Evolutionary conservation across 345 rosid genomes (phyloP).

Genomic region (Aquilaria yunnanensis): DNA sequence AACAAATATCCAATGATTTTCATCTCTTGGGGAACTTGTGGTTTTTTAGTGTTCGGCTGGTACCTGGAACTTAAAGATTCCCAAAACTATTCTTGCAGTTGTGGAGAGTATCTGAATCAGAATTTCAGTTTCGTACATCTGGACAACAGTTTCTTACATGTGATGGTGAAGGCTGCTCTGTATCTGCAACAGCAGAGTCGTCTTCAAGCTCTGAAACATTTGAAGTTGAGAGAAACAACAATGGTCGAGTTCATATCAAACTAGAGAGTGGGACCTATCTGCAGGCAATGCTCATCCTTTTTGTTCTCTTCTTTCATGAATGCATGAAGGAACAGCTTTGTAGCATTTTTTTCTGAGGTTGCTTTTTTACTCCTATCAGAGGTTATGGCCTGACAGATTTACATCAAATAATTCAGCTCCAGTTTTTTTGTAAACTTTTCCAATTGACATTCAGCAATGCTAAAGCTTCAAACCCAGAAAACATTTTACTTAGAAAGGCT

Average conservation of each 20-base stretch:
- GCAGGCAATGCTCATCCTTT: constrained; percentile 34
- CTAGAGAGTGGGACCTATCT: constrained; percentile 46
- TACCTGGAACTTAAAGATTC: too few species aligned
- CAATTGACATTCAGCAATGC: neutral
- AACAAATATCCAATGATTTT: too few species aligned
- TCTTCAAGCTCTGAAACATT: constrained; percentile 43
- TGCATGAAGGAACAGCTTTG: neutral
- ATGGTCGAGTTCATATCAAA: constrained; percentile 44
- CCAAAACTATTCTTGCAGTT: constrained; percentile 30
- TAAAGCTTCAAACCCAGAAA: neutral
- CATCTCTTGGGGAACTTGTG: too few species aligned
- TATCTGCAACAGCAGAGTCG: constrained; percentile 44
- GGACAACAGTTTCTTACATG: constrained; percentile 60
- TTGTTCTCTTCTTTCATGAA: neutral
- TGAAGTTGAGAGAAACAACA: constrained; percentile 41
- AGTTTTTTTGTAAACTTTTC: neutral
- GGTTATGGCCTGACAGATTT: neutral
- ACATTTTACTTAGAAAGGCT: neutral
- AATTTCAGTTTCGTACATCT: constrained; percentile 46
- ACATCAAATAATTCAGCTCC: constrained; percentile 2
- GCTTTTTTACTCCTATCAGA: constrained; percentile 2
- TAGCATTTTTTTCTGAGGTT: neutral
- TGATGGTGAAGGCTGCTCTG: constrained; percentile 44
- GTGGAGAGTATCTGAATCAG: constrained; percentile 56
- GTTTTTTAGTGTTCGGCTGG: too few species aligned